A percentile compares a stretch with the other conserved stretches of the same genome.
Conservation (phyloP, 2,329 filamentous ascomycete species). For the Ceratocystis colombiana region DNA sequence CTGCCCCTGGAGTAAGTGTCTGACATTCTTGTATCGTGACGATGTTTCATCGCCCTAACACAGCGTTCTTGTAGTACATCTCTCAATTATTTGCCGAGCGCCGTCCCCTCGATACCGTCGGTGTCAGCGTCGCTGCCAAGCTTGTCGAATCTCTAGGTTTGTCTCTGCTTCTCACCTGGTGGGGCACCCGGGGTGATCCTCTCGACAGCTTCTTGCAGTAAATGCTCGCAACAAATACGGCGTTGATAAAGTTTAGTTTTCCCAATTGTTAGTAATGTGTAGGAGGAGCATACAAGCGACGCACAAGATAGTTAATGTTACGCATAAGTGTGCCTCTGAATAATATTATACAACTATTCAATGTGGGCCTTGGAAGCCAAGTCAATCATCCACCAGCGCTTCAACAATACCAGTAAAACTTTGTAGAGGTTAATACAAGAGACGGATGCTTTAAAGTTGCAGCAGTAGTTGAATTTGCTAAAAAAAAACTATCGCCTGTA, state of each 20-base stretch:
- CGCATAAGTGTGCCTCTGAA: conserved; percentile 3
- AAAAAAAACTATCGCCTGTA: conserved; percentile 24
- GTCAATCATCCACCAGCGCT: too few species aligned
- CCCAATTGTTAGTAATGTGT: conserved; percentile 19
- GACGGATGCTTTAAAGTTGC: conserved; percentile 16
- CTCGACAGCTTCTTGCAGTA: conserved; percentile 50
- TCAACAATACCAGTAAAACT: too few species aligned
- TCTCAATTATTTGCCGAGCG: conserved; percentile 82
- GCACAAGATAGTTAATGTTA: neutral
- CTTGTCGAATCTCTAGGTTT: conserved; percentile 88
- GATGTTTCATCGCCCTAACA: neutral
- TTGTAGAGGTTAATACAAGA: neutral
- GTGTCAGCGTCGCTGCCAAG: conserved; percentile 73
- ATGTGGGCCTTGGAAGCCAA: too few species aligned
- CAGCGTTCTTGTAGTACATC: conserved; percentile 53
- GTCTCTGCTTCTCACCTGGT: conserved; percentile 88
- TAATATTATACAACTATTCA: conserved; percentile 9
- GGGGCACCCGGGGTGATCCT: conserved; percentile 89
- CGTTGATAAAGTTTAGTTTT: neutral
- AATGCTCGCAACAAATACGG: conserved; percentile 3
- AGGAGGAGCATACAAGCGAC: conserved; percentile 11
- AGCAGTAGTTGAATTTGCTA: conserved; percentile 21
- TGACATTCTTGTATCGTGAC: neutral
- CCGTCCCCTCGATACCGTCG: conserved; percentile 80
- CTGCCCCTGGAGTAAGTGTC: conserved; percentile 68